These are phyloP conservation scores for Catenaria anguillulae DNA, from an alignment of 371 early-diverging fungal species.

Conservation along the genomic window DNA sequence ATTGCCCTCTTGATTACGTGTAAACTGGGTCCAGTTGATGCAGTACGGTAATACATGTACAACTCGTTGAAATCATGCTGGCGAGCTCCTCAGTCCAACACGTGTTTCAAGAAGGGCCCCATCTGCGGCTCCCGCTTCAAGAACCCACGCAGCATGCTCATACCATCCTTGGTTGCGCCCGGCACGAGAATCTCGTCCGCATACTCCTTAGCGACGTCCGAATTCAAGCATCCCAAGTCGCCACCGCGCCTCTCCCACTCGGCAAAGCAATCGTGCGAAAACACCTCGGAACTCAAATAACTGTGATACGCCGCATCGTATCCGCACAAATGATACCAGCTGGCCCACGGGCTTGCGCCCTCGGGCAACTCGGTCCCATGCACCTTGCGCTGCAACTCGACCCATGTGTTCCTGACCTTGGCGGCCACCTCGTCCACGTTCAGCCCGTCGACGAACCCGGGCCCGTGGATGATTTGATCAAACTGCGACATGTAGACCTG, in stretches of 20 bases:
- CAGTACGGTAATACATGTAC: no score
- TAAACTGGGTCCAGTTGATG: no score
- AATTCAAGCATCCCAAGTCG: neutral
- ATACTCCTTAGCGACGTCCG: conserved; percentile 1
- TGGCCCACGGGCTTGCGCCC: neutral
- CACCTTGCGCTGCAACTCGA: neutral
- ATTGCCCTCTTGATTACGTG: no score
- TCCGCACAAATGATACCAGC: conserved; percentile 9
- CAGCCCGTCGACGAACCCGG: neutral
- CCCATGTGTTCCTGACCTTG: conserved; percentile 1
- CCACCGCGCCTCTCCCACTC: neutral
- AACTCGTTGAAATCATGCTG: no score
- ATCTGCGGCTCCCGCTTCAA: conserved; percentile 4
- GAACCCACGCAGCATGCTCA: neutral
- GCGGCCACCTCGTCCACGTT: neutral
- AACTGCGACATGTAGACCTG: conserved; percentile 10
- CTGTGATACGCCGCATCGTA: conserved; percentile 10
- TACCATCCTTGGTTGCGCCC: conserved; percentile 2
- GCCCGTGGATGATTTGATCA: conserved; percentile 8
- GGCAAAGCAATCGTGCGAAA: conserved; percentile 8
- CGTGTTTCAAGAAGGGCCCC: conserved; percentile 6
- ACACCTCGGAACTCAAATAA: conserved; percentile 9
- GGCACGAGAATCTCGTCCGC: conserved; percentile 5
- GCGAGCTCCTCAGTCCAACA: no score
- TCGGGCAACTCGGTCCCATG: conserved; percentile 2